Evolutionary conservation across 2,329 filamentous ascomycete species (phyloP).

Genomic region (Calonectria naviculata): DNA sequence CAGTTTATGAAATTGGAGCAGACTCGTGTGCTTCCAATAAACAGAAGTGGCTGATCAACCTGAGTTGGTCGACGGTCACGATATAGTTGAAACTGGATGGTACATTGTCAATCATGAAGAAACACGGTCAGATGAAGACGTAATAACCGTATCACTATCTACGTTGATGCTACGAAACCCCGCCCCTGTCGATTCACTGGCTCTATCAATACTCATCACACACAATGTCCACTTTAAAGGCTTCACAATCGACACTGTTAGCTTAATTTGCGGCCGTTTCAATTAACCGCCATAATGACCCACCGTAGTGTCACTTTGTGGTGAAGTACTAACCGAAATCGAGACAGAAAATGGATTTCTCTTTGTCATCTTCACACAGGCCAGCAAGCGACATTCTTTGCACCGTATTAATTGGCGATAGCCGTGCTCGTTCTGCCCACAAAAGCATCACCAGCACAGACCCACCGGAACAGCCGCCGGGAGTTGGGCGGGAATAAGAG

Average conservation of each 20-base stretch:
- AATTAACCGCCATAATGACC: neutral
- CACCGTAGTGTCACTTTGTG: neutral
- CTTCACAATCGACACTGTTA: neutral
- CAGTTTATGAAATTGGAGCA: neutral
- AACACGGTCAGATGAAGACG: neutral
- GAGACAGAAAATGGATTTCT: neutral
- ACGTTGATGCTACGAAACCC: neutral
- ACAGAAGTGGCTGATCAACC: neutral
- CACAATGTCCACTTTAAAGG: neutral
- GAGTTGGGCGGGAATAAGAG: slow-evolving; percentile 2
- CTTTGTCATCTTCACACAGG: neutral
- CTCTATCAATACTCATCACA: neutral
- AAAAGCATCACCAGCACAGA: neutral
- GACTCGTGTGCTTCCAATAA: neutral
- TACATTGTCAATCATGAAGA: neutral
- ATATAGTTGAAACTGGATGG: neutral
- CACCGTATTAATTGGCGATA: no score
- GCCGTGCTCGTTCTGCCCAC: neutral
- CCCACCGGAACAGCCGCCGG: neutral
- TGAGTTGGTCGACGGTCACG: neutral
- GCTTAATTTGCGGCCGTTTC: neutral
- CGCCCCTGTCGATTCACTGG: neutral
- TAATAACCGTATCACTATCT: neutral
- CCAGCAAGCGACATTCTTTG: neutral
- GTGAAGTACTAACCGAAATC: neutral